phyloP scores from a whole-genome alignment of 768 basidiomycete species.

The Suillus subaureus region DNA sequence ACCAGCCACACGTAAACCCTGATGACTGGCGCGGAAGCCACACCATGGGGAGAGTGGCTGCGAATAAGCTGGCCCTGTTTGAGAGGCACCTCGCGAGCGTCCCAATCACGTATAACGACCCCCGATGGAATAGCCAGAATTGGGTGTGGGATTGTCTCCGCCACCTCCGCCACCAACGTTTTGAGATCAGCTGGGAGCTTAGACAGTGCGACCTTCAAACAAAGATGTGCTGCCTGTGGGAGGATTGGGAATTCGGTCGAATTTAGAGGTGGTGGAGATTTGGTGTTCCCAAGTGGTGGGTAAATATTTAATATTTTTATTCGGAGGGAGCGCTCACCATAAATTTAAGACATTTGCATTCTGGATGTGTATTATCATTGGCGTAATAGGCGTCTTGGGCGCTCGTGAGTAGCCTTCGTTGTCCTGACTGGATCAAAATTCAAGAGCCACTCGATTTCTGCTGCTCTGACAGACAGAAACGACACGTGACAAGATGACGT shows the following conservation, averaged over 20 bases:
- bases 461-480: neutral
- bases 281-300: neutral
- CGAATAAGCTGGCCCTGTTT: constrained; percentile 18
- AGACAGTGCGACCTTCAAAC: constrained; percentile 22
- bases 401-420: neutral
- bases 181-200: constrained; percentile 20
- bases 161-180: constrained; percentile 1
- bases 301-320: neutral
- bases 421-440: neutral
- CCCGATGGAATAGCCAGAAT: constrained; percentile 12
- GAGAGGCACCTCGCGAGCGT: constrained; percentile 16
- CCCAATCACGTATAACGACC: constrained; percentile 5
- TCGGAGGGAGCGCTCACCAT: neutral
- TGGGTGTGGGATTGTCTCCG: constrained; percentile 29
- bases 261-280: neutral
- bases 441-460: neutral
- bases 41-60: constrained; percentile 18
- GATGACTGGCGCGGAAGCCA: constrained; percentile 29
- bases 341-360: neutral
- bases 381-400: neutral
- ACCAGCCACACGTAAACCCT: constrained; percentile 11
- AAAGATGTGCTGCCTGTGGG: constrained; percentile 28
- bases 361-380: neutral
- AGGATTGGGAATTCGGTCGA: constrained; percentile 13
- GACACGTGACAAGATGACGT: neutral